Conservation (phyloP, 345 rosid species). For the Acer negundo region DNA sequence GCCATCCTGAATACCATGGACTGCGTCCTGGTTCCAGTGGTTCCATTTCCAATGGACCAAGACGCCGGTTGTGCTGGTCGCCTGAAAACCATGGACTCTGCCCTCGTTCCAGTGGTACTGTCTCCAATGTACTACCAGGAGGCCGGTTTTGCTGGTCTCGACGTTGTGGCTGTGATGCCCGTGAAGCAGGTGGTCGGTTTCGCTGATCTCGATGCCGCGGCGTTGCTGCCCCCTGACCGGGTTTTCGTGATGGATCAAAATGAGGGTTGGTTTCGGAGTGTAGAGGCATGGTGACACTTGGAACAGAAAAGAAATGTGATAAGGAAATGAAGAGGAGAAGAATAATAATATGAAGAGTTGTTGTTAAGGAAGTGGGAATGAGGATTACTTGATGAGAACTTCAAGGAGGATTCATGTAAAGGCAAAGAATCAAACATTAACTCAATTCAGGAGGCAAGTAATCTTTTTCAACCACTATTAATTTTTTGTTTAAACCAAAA, state of each 20-base stretch:
- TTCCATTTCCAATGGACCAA: not conserved
- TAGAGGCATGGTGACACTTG: constrained; percentile 34
- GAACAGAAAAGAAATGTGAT: constrained; percentile 7
- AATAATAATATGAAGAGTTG: constrained; percentile 28
- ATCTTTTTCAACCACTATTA: constrained; percentile 28
- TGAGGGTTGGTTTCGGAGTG: constrained; percentile 67
- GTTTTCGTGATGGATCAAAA: constrained; percentile 15
- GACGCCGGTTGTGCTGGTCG: not conserved
- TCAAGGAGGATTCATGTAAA: constrained; percentile 58
- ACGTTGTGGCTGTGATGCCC: constrained; percentile 7
- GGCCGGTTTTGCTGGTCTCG: constrained; percentile 15
- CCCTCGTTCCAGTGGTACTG: not conserved
- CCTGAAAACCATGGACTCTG: not conserved
- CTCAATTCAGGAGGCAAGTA: constrained; percentile 60
- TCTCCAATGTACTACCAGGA: not conserved
- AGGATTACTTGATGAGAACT: constrained; percentile 64
- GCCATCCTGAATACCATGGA: not conserved
- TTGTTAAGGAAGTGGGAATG: constrained; percentile 20
- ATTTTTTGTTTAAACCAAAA: not conserved
- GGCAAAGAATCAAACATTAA: constrained; percentile 67
- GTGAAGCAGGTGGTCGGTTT: too few species aligned
- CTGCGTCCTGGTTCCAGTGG: not conserved
- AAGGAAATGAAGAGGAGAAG: constrained; percentile 9
- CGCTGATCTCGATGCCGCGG: constrained; percentile 7
- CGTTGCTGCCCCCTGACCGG: not conserved